These are phyloP conservation scores for Dimocarpus longan DNA, from an alignment of 345 rosid genomes.

Conservation along the genomic window DNA sequence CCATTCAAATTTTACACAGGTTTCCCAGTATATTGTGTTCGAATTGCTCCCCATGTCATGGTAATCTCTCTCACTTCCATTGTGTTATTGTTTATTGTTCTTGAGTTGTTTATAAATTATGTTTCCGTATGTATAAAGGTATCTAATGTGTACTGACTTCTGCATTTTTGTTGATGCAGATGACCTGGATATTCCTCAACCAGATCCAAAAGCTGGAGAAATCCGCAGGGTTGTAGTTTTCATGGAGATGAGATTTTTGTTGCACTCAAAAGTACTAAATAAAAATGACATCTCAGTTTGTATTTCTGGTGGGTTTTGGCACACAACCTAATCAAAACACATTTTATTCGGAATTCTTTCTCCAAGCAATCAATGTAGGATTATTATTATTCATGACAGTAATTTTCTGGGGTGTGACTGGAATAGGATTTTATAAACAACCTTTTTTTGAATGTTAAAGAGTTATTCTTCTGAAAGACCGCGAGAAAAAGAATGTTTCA, in stretches of 20 bases:
- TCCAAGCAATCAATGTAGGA: conserved; percentile 32
- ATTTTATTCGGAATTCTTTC: conserved; percentile 21
- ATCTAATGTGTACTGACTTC: background rate
- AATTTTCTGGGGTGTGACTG: conserved; percentile 17
- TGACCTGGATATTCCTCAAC: conserved; percentile 98
- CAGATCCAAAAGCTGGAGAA: conserved; percentile 76
- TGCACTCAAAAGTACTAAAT: conserved; percentile 18
- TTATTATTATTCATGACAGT: background rate
- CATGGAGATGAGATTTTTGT: background rate
- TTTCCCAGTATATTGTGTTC: conserved; percentile 90
- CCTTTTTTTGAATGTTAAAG: conserved; percentile 12
- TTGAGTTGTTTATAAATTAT: background rate
- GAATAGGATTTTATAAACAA: conserved; percentile 17
- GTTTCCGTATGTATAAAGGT: background rate
- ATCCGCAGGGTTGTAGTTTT: conserved; percentile 48
- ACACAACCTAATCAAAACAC: conserved; percentile 15
- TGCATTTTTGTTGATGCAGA: conserved; percentile 50
- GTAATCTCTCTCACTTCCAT: conserved; percentile 37
- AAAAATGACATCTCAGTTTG: conserved; percentile 25
- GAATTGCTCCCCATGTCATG: conserved; percentile 99
- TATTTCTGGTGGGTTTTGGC: conserved; percentile 28
- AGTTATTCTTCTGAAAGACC: conserved; percentile 11
- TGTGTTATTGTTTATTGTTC: background rate
- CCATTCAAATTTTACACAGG: conserved; percentile 93
- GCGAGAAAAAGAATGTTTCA: background rate